A percentile compares a stretch with the other conserved stretches of the same genome.
phyloP scores from a whole-genome alignment of 768 basidiomycete genomes.

The Rhodotorula sphaerocarpa region DNA sequence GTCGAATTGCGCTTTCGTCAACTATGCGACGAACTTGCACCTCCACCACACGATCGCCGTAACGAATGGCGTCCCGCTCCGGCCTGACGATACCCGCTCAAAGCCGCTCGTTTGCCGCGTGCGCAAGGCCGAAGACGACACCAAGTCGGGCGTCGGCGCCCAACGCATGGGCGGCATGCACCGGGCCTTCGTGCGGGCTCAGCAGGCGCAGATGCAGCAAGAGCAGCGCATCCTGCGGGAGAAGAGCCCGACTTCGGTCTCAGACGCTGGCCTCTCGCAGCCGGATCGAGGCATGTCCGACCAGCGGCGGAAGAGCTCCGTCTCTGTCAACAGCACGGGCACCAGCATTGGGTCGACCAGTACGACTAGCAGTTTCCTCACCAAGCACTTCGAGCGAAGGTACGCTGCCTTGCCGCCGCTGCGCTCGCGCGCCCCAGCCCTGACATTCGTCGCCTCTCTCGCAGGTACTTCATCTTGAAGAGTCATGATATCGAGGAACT shows the following conservation, averaged over 20 bases:
- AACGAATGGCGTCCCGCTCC: conserved; percentile 65
- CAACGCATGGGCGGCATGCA: conserved; percentile 75
- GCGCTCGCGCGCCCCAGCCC: neutral
- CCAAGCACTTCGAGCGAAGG: conserved; percentile 70
- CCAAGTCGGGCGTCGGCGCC: conserved; percentile 80
- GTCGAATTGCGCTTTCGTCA: conserved; percentile 86
- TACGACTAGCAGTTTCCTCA: conserved; percentile 49
- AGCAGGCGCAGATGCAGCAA: conserved; percentile 44
- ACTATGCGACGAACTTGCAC: conserved; percentile 60
- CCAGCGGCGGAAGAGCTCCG: conserved; percentile 21
- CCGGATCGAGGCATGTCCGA: neutral
- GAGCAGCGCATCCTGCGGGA: conserved; percentile 7
- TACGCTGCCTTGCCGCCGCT: conserved; percentile 51
- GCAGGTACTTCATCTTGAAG: conserved; percentile 23
- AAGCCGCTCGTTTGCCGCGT: conserved; percentile 74
- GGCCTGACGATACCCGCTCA: conserved; percentile 64
- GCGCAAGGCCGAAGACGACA: conserved; percentile 70
- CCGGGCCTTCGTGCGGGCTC: conserved; percentile 62
- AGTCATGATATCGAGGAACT: conserved; percentile 38
- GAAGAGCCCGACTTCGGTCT: neutral
- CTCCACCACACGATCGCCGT: conserved; percentile 59
- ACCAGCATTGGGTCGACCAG: conserved; percentile 10
- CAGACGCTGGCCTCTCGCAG: neutral
- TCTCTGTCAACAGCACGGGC: conserved; percentile 38
- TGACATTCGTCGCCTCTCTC: neutral